A percentile compares a stretch with the other conserved stretches of the same genome.
phyloP scores from a whole-genome alignment of 352 stramenopile genomes.

The Globisporangium nodosum region DNA sequence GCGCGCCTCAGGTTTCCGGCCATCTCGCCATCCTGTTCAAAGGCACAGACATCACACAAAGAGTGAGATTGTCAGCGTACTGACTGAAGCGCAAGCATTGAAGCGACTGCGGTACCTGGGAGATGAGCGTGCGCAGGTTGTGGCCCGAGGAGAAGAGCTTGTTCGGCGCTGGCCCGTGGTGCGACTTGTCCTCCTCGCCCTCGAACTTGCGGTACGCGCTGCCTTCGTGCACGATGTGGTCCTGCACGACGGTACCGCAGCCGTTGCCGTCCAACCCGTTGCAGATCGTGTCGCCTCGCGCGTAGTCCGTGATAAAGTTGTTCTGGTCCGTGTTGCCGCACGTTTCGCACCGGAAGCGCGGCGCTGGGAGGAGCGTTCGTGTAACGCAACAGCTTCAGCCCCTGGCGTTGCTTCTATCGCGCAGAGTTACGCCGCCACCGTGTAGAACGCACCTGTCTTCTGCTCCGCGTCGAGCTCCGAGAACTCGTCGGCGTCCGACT shows the following conservation, averaged over 20 bases:
- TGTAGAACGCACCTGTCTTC: constrained; percentile 52
- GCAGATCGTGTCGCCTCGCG: constrained; percentile 83
- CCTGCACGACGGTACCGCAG: constrained; percentile 92
- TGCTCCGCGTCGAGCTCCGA: constrained; percentile 80
- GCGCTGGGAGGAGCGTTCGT: constrained; percentile 26
- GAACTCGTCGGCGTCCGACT: constrained; percentile 87
- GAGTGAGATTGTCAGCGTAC: neutral
- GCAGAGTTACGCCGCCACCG: neutral
- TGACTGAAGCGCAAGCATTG: too few species aligned
- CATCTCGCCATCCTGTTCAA: constrained; percentile 74
- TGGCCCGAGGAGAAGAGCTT: constrained; percentile 93
- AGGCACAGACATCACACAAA: neutral
- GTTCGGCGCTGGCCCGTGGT: constrained; percentile 94
- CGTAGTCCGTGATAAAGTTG: constrained; percentile 89
- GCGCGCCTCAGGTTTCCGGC: constrained; percentile 76
- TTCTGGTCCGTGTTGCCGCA: constrained; percentile 88
- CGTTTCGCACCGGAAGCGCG: constrained; percentile 79
- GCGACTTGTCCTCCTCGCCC: constrained; percentile 95
- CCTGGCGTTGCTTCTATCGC: neutral
- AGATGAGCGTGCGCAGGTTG: constrained; percentile 94
- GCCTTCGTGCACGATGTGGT: constrained; percentile 96
- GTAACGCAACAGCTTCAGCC: neutral
- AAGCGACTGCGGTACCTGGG: constrained; percentile 45
- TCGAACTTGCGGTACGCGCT: constrained; percentile 96
- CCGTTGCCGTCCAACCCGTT: constrained; percentile 82